phyloP scores from a whole-genome alignment of 352 stramenopile genomes.

The Phytophthora melonis region DNA sequence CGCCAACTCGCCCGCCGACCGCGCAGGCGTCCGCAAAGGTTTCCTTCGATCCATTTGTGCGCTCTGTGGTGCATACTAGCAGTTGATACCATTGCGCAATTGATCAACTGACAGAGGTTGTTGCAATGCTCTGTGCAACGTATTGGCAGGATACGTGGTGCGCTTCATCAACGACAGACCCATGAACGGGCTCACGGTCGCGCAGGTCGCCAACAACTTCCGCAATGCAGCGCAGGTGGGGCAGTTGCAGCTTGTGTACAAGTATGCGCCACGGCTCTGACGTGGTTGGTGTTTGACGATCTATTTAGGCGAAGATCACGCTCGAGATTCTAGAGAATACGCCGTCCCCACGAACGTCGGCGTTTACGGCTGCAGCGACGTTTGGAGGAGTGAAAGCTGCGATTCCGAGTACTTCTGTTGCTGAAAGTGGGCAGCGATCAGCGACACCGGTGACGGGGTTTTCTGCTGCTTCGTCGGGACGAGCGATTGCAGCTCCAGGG shows the following conservation, averaged over 20 bases:
- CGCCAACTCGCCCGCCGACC: slow-evolving; percentile 58
- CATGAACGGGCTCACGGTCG: slow-evolving; percentile 44
- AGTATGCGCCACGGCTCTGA: background rate
- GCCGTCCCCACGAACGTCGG: background rate
- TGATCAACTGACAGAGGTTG: too few relatives aligned
- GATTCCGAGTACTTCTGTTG: background rate
- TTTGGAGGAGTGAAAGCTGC: slow-evolving; percentile 7
- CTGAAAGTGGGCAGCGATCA: background rate
- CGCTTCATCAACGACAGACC: slow-evolving; percentile 47
- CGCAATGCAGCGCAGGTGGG: slow-evolving; percentile 48
- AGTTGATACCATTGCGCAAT: background rate
- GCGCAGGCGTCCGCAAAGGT: slow-evolving; percentile 65
- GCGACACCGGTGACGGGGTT: slow-evolving; percentile 8
- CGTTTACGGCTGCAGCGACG: slow-evolving; percentile 12
- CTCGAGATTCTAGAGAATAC: slow-evolving; percentile 32
- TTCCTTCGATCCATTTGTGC: slow-evolving; percentile 15
- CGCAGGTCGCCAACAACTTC: slow-evolving; percentile 55
- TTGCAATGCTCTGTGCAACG: too few relatives aligned
- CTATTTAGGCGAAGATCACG: slow-evolving; percentile 35
- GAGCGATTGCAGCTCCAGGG: slow-evolving; percentile 44
- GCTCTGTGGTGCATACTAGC: slow-evolving; percentile 3
- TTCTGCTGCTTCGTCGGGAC: slow-evolving; percentile 28
- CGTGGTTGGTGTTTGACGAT: slow-evolving; percentile 3
- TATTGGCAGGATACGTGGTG: slow-evolving; percentile 50
- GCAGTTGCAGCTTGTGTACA: background rate